These are phyloP conservation scores for Cladosporium sphaerospermum DNA, from an alignment of 2,329 filamentous ascomycete species.

Conservation along the genomic window DNA sequence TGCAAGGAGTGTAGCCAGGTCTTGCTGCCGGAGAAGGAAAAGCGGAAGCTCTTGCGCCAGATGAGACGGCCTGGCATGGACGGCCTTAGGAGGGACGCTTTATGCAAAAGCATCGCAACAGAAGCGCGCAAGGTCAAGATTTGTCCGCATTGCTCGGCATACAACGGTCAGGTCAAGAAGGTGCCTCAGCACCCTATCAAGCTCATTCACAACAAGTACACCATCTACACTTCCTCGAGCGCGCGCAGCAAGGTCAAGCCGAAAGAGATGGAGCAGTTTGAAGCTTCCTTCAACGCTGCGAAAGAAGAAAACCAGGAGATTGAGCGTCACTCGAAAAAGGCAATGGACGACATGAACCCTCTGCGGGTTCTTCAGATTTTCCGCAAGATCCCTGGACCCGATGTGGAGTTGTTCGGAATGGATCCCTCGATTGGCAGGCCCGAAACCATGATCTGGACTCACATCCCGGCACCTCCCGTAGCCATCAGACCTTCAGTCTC, in stretches of 20 bases:
- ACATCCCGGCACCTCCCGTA: constrained; percentile 85
- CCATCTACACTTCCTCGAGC: constrained; percentile 80
- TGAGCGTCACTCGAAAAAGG: constrained; percentile 85
- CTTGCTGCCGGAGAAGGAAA: constrained; percentile 72
- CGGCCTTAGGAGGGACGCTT: constrained; percentile 73
- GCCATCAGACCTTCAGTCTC: constrained; percentile 90
- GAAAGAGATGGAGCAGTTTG: constrained; percentile 74
- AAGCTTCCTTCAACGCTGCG: constrained; percentile 75
- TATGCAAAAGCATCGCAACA: constrained; percentile 82
- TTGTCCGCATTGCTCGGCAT: constrained; percentile 72
- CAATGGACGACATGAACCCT: constrained; percentile 90
- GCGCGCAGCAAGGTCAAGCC: constrained; percentile 79
- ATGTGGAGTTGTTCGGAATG: constrained; percentile 87
- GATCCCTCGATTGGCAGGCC: constrained; percentile 80
- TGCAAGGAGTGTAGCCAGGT: constrained; percentile 90
- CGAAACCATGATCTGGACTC: constrained; percentile 98
- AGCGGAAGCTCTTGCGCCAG: constrained; percentile 69
- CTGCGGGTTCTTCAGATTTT: constrained; percentile 85
- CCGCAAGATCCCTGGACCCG: constrained; percentile 73
- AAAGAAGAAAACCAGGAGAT: constrained; percentile 73
- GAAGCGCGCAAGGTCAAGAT: constrained; percentile 80
- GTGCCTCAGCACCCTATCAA: constrained; percentile 76
- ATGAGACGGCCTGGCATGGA: constrained; percentile 77
- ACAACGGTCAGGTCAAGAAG: constrained; percentile 91
- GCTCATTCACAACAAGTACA: constrained; percentile 88